These are phyloP conservation scores for Xylaria curta DNA, from an alignment of 495 filamentous ascomycete genomes.

Conservation along the genomic window DNA sequence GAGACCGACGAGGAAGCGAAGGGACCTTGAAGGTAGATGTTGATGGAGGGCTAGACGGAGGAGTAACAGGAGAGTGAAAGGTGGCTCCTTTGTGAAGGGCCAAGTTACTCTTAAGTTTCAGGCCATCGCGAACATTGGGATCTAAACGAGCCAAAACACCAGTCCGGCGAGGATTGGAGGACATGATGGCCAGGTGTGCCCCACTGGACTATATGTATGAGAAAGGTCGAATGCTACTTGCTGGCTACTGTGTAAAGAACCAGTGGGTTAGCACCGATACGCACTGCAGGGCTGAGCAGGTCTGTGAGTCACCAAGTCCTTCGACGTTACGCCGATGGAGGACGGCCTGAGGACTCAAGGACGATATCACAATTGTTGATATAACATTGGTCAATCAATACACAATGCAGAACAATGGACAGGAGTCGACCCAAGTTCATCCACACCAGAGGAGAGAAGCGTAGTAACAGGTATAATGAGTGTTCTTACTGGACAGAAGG, in stretches of 20 bases:
- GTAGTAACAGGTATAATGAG: slow-evolving; percentile 21
- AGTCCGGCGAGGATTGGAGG: slow-evolving; percentile 58
- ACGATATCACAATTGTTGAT: slow-evolving; percentile 32
- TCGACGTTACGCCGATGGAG: slow-evolving; percentile 33
- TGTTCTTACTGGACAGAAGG: slow-evolving; percentile 20
- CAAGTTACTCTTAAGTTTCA: slow-evolving; percentile 59
- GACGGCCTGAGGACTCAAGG: slow-evolving; percentile 32
- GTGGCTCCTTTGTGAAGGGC: slow-evolving; percentile 68
- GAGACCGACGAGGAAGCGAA: slow-evolving; percentile 63
- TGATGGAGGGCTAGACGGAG: slow-evolving; percentile 50
- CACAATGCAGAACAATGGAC: slow-evolving; percentile 19
- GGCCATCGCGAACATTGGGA: slow-evolving; percentile 42
- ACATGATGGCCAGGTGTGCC: slow-evolving; percentile 51
- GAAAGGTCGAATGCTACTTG: slow-evolving; percentile 27
- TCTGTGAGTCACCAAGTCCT: slow-evolving; percentile 44
- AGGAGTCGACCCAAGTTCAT: slow-evolving; percentile 18
- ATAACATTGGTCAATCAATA: slow-evolving; percentile 41
- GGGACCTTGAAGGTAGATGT: slow-evolving; percentile 54
- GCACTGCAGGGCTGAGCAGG: slow-evolving; percentile 37
- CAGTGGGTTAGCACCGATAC: slow-evolving; percentile 38
- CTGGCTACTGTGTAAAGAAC: slow-evolving; percentile 38
- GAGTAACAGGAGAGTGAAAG: slow-evolving; percentile 62
- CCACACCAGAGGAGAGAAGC: slow-evolving; percentile 22
- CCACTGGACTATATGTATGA: slow-evolving; percentile 19
- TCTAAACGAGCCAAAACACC: slow-evolving; percentile 53